Percentiles rank a stretch among this genome's conserved stretches.
phyloP scores from a whole-genome alignment of 2,329 filamentous ascomycete species.

The Polytolypa hystricis region DNA sequence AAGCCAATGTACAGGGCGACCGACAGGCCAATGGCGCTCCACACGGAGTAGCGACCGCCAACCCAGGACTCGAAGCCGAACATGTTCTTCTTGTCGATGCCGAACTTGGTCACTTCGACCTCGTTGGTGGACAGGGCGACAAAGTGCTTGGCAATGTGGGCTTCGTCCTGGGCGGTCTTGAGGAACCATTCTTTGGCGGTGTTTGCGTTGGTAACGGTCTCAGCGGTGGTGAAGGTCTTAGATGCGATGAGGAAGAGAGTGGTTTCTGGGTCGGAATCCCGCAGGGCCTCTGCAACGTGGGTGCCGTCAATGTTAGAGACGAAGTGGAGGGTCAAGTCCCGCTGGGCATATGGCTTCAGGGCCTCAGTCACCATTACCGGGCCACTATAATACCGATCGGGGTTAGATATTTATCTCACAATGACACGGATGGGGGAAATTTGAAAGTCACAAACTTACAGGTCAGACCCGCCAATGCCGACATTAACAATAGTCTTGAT shows the following conservation, averaged over 20 bases:
- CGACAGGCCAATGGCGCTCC: constrained; percentile 94
- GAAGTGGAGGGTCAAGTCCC: constrained; percentile 83
- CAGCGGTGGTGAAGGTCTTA: constrained; percentile 98
- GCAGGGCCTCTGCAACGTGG: constrained; percentile 88
- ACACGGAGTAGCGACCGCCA: constrained; percentile 94
- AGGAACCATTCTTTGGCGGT: constrained; percentile 97
- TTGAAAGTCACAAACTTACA: constrained; percentile 61
- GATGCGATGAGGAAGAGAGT: constrained; percentile 98
- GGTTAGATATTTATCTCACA: not conserved
- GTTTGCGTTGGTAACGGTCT: constrained; percentile 95
- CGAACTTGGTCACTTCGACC: constrained; percentile 91
- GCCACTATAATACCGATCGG: constrained; percentile 45
- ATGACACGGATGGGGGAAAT: not conserved
- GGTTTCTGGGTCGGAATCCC: constrained; percentile 82
- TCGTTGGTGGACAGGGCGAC: constrained; percentile 96
- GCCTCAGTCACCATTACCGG: constrained; percentile 99
- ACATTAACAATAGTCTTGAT: constrained; percentile 95
- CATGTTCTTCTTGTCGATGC: constrained; percentile 99
- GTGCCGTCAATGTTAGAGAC: constrained; percentile 99
- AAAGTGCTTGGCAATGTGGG: constrained; percentile 89
- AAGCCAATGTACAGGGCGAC: constrained; percentile 91
- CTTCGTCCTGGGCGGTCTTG: constrained; percentile 62
- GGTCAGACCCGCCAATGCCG: constrained; percentile 94
- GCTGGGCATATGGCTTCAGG: constrained; percentile 84
- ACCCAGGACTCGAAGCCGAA: constrained; percentile 99